phyloP scores from a whole-genome alignment of 2,329 filamentous ascomycete genomes.

The Colletotrichum shisoi region DNA sequence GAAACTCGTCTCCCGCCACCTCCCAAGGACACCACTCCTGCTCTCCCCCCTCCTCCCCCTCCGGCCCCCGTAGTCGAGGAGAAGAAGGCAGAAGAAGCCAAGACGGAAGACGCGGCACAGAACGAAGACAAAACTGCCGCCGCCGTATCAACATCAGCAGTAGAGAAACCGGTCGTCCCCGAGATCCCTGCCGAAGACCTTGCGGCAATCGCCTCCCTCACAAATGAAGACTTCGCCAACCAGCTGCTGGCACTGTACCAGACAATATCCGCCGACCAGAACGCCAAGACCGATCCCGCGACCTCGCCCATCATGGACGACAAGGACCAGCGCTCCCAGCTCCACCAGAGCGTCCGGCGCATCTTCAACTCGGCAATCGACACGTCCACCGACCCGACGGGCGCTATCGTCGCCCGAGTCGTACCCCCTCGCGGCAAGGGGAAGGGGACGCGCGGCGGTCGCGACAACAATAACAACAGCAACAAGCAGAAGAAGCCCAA shows the following conservation, averaged over 20 bases:
- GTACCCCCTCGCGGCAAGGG: conserved; percentile 55
- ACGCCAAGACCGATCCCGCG: conserved; percentile 47
- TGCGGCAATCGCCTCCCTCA: conserved; percentile 50
- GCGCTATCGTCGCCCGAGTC: conserved; percentile 72
- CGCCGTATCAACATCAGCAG: no score
- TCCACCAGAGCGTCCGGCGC: conserved; percentile 73
- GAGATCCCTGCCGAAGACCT: conserved; percentile 47
- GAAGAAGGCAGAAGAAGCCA: conserved; percentile 39
- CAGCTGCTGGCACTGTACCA: conserved; percentile 55
- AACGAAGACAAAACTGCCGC: conserved; percentile 38
- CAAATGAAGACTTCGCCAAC: conserved; percentile 52
- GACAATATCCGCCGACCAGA: conserved; percentile 45
- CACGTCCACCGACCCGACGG: conserved; percentile 68
- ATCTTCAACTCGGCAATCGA: conserved; percentile 83
- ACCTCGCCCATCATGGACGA: conserved; percentile 56
- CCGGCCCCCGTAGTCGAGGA: conserved; percentile 30
- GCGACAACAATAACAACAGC: conserved; percentile 41
- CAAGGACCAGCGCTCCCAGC: conserved; percentile 54
- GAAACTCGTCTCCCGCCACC: conserved; percentile 32
- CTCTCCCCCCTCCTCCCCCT: not conserved
- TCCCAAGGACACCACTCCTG: conserved; percentile 33
- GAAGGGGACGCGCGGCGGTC: conserved; percentile 43
- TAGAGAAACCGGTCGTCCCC: conserved; percentile 44
- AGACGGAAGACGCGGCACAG: conserved; percentile 29
- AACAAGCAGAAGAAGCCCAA: conserved; percentile 36